Evolutionary conservation across 2,329 filamentous ascomycete genomes (phyloP).

Genomic region (Fusarium sp.): DNA sequence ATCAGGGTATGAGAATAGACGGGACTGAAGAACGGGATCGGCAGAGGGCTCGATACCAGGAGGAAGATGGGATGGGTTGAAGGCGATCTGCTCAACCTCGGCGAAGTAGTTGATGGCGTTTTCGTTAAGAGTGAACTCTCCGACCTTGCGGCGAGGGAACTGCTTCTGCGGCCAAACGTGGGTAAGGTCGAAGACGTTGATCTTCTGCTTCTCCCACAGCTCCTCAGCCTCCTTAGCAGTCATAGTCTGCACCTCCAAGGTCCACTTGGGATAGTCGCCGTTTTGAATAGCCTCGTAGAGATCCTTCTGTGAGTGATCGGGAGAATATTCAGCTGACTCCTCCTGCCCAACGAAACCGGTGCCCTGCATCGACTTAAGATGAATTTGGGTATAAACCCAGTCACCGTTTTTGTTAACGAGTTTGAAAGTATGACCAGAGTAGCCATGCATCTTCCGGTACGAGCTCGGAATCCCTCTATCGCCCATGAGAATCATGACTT

Average conservation of each 20-base stretch:
- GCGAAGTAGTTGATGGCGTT: constrained; percentile 74
- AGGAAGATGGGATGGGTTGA: constrained; percentile 75
- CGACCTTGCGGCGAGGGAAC: constrained; percentile 60
- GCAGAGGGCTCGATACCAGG: constrained; percentile 74
- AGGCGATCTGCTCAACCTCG: constrained; percentile 78
- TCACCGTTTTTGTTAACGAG: constrained; percentile 13
- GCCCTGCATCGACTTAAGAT: constrained; percentile 39
- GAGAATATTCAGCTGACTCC: constrained; percentile 14
- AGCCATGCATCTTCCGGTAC: constrained; percentile 56
- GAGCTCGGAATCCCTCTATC: constrained; percentile 70
- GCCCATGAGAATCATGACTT: constrained; percentile 71
- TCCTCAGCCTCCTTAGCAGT: constrained; percentile 34
- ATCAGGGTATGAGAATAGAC: constrained; percentile 74
- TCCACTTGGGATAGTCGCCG: constrained; percentile 67
- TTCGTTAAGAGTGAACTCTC: constrained; percentile 77
- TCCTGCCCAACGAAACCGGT: constrained; percentile 35
- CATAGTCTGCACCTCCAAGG: constrained; percentile 65
- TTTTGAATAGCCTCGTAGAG: constrained; percentile 36
- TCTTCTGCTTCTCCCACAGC: constrained; percentile 47
- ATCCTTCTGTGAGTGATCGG: constrained; percentile 36
- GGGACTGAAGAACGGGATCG: constrained; percentile 74
- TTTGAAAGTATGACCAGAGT: constrained; percentile 23
- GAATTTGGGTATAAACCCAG: constrained; percentile 35
- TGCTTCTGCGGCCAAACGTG: constrained; percentile 65
- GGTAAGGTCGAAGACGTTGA: constrained; percentile 74